Evolutionary conservation across 169 alveolate genomes (phyloP).

Genomic region (Perkinsus chesapeaki): DNA sequence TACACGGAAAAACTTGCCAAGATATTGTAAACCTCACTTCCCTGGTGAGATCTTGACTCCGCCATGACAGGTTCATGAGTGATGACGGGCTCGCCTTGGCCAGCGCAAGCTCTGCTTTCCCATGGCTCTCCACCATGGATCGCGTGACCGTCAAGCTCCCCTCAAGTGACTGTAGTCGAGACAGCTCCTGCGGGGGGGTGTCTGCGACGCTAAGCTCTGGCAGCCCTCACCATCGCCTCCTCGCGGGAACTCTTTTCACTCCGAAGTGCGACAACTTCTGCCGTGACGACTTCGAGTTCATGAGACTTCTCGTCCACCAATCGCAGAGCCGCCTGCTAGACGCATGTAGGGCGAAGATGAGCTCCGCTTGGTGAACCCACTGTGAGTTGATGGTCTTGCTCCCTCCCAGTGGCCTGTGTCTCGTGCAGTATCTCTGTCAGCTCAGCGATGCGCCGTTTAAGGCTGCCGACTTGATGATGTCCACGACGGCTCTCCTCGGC

Average conservation of each 20-base stretch:
- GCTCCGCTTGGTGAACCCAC: neutral
- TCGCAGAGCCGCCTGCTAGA: neutral
- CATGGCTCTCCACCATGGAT: neutral
- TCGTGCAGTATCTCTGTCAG: neutral
- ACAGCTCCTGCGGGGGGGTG: too few relatives aligned
- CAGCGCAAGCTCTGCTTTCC: neutral
- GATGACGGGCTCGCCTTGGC: neutral
- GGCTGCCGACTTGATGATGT: neutral
- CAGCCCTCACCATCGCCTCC: too few relatives aligned
- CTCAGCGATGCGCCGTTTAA: neutral
- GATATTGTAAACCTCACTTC: neutral
- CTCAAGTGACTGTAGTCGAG: neutral
- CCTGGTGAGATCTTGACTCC: neutral
- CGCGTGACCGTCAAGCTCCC: neutral
- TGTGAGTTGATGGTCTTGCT: neutral
- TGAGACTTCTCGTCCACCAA: neutral
- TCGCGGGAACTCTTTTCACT: neutral
- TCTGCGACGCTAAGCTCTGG: too few relatives aligned
- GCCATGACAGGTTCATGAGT: neutral
- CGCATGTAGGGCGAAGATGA: neutral
- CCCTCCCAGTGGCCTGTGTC: neutral
- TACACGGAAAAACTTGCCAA: neutral
- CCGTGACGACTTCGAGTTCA: neutral
- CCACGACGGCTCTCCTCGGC: neutral
- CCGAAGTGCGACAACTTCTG: neutral